These are phyloP conservation scores for Lepidium africanum DNA, from an alignment of 345 rosid genomes.

Conservation along the genomic window DNA sequence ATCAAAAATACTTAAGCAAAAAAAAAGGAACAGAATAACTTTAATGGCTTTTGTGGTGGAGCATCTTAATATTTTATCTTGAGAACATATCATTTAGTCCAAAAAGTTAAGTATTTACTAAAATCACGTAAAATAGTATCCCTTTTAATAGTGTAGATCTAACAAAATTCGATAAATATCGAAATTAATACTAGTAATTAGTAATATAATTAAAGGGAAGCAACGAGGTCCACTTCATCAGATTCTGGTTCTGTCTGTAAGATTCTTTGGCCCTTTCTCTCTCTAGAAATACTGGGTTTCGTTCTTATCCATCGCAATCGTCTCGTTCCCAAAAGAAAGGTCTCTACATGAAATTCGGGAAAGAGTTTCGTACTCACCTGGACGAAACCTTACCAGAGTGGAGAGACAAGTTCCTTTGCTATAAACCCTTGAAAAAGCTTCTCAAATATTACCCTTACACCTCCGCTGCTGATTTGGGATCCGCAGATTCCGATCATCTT, in stretches of 20 bases:
- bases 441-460: constrained; percentile 51
- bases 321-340: not conserved
- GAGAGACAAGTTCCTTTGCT: constrained; percentile 95
- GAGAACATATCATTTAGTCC: not conserved
- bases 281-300: not conserved
- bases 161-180: no score
- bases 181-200: no score
- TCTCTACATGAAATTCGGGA: constrained; percentile 78
- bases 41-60: not conserved
- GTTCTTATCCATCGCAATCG: constrained; percentile 13
- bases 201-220: no score
- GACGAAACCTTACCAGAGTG: constrained; percentile 90
- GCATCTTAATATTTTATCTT: not conserved
- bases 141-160: no score
- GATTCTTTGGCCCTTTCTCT: not conserved
- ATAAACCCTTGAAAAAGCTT: constrained; percentile 83
- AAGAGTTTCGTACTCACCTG: constrained; percentile 81
- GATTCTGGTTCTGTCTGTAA: constrained; percentile 13
- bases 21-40: not conserved
- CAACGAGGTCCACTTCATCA: constrained; percentile 1
- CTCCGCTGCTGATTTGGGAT: constrained; percentile 7
- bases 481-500: constrained; percentile 2
- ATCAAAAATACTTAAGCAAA: not conserved
- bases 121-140: not conserved
- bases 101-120: not conserved